Base-by-base conservation (phyloP, 2,329 filamentous ascomycete species). In the Penicillium sp. region DNA sequence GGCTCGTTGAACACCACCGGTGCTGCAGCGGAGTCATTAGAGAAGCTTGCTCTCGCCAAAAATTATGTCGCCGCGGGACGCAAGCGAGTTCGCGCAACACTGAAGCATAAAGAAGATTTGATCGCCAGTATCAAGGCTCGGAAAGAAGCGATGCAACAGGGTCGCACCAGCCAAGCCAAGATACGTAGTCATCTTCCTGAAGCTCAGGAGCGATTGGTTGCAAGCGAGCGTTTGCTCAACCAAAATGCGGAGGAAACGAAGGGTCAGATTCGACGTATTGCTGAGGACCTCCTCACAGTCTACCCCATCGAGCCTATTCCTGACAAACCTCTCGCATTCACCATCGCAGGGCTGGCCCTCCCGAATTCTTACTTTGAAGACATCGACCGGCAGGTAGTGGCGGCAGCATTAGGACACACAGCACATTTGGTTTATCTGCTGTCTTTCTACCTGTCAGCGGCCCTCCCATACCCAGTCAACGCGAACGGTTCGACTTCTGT, bases 231-330 rank as follows among this genome's bases (percentile, higher is more conserved):
- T 5, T 76, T 87, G 1, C 72, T 88, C 1, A 77, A 79, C 4
- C 73, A 80, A 45, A 86, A 80, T 40, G 64, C 63, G 14, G 85
- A 88, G 47, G 83, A 86, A 18, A 88, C 91, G n/a, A 85, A 82
- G 54, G 90, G 89, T n/a, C 94, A 97, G 72, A 84, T 92, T 21
- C 85, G 92, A 13, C 88, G 94, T 34, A 90, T 97, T 51, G 92
- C 91, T 70, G 87, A 94, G 61, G 92, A 96, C 60, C 79, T 99
- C 0, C 78, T 85, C 11, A 77, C 79, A 24, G 89, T 97, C 53
- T 97, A 92, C 68, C 86, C 88, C 4, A 96, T 99, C 55, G 83
- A 86, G 8, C 88, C 92, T 2, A 72, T 86, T 6, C 74, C 78
- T 3, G 77, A 79, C 51, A 81, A 82, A 59, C 82, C 90, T 0